Evolutionary conservation across 306 rosid species (phyloP).

Genomic region (Urtica urens): DNA sequence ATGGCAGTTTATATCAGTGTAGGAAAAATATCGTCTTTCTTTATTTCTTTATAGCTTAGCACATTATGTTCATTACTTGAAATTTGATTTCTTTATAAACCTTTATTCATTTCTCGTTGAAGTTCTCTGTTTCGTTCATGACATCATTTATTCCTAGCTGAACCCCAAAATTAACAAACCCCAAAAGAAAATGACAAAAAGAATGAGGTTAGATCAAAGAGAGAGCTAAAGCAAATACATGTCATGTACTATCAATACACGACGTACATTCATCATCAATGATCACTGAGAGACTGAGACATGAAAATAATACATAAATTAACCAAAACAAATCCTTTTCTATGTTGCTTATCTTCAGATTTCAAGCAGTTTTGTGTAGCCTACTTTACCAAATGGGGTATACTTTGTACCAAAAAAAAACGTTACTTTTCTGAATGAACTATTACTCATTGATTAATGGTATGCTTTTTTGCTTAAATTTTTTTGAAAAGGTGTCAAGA

Average conservation of each 20-base stretch:
- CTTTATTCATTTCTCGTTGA: constrained; percentile 14
- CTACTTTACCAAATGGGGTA: constrained; percentile 13
- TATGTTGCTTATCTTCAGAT: constrained; percentile 4
- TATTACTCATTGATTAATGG: background rate
- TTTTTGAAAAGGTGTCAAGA: constrained; percentile 65
- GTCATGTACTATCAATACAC: background rate
- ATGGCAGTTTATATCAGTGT: constrained; percentile 2
- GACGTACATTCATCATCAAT: background rate
- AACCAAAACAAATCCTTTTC: no score
- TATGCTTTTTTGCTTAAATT: constrained; percentile 13
- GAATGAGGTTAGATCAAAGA: no score
- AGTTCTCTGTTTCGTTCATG: constrained; percentile 7
- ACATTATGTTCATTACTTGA: constrained; percentile 30
- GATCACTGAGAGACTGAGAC: background rate
- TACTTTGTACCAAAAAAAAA: no score
- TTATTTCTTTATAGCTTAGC: constrained; percentile 10
- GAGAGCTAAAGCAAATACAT: no score
- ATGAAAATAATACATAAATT: no score
- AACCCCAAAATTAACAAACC: background rate
- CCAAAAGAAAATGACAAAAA: background rate
- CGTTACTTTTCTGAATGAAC: no score
- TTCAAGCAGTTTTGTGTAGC: background rate
- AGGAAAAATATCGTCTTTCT: constrained; percentile 1
- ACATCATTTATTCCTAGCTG: background rate
- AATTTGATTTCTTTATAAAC: constrained; percentile 2